Evolutionary conservation across 805 yeast species (phyloP), one percentile per base, ranked within the genome.

Genomic region (Lipomyces japonicus): DNA sequence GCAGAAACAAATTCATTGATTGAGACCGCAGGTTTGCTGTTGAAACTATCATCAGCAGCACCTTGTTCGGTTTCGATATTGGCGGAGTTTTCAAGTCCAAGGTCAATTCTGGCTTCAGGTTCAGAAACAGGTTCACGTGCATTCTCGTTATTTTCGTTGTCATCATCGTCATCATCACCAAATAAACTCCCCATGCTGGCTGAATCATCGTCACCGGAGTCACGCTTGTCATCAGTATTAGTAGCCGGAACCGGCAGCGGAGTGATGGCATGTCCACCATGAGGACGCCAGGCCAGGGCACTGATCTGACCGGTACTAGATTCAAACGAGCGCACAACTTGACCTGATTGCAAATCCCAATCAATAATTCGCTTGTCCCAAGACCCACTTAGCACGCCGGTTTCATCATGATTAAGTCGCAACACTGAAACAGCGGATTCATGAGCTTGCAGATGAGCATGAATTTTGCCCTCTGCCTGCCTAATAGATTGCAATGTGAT

Each of bases 291-390:
- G 51, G 83, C 85, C 9, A 91, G 64, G 39, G 81, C 76, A 2
- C 95, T 82, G 1, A 91, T 72, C 64, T 93, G 97, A 2, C 96
- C 93, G 0, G 85, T 72, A 28, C 81, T 73, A 1, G 80, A 82
- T 2, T 66, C 60, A 62, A 74, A 87, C 24, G 74, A 65, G 10
- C 74, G 74, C 2, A 73, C 62, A 7, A 72, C 65, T 16, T 71
- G 66, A 1, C 97, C 96, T 0, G 84, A 77, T 58, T 86, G 76
- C 52, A 93, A 71, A 67, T 93, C 98, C 96, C 97, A 91, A 56
- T 82, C 79, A 4, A 80, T 66, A 1, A 91, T 75, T 19, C 77
- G 72, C 66, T 79, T 84, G 69, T 93, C 98, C 98, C 97, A 93
- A 16, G 88, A 77, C 0, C 96, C 97, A 44, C 93, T 82, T 18